Evolutionary conservation across 306 rosid genomes (phyloP).

Genomic region (Dryas octopetala): DNA sequence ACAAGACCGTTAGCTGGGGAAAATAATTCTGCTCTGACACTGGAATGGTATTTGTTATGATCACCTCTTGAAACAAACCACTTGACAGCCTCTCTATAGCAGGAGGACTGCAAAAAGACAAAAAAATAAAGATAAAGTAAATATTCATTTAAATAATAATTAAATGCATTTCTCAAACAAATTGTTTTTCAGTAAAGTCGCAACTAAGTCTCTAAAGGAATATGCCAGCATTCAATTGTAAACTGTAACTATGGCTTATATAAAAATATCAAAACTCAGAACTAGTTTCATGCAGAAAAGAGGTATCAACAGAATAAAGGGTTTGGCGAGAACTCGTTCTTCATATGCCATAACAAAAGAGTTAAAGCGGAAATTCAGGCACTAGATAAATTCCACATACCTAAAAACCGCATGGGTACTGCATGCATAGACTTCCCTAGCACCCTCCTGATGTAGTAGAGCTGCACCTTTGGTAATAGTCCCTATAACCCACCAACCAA

Average conservation of each 20-base stretch:
- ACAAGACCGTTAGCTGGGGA: slow-evolving; percentile 85
- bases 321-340: background rate
- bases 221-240: background rate
- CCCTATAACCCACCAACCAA: slow-evolving; percentile 46
- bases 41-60: slow-evolving; percentile 88
- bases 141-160: background rate
- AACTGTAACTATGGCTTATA: background rate
- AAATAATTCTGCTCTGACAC: slow-evolving; percentile 78
- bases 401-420: slow-evolving; percentile 94
- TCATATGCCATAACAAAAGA: background rate
- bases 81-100: slow-evolving; percentile 90
- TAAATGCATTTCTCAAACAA: background rate
- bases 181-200: too few relatives aligned
- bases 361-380: background rate
- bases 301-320: background rate
- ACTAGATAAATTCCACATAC: slow-evolving; percentile 38
- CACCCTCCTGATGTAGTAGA: slow-evolving; percentile 94
- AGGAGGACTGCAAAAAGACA: slow-evolving; percentile 73
- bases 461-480: slow-evolving; percentile 89
- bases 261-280: background rate
- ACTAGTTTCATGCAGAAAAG: background rate
- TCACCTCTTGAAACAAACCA: slow-evolving; percentile 94
- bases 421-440: slow-evolving; percentile 96
- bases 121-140: slow-evolving; percentile 11
- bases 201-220: too few relatives aligned